A percentile compares a stretch with the other conserved stretches of the same genome.
Evolutionary conservation across 1,284 basidiomycete genomes (phyloP).

Genomic region (Bondarzewia mesenterica): DNA sequence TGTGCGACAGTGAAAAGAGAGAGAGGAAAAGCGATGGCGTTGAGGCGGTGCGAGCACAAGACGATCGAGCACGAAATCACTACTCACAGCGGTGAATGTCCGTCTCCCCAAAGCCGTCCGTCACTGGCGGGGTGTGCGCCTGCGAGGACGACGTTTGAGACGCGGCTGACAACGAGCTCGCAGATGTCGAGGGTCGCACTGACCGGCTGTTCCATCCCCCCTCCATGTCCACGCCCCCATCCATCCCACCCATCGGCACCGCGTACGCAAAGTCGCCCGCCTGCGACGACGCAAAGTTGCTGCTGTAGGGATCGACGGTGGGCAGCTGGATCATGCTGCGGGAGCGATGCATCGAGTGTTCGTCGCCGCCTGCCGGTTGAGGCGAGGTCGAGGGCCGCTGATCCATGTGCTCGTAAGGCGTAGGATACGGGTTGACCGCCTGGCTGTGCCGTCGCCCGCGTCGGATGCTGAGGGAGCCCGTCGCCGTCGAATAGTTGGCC

Average conservation of each 20-base stretch:
- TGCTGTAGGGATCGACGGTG: constrained; percentile 54
- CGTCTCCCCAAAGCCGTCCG: constrained; percentile 51
- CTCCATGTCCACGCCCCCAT: constrained; percentile 12
- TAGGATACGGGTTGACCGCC: constrained; percentile 76
- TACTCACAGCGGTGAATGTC: constrained; percentile 77
- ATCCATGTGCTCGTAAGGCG: constrained; percentile 56
- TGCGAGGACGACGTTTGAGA: constrained; percentile 67
- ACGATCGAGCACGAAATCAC: constrained; percentile 12
- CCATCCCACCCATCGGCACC: constrained; percentile 37
- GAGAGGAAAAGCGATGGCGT: constrained; percentile 7
- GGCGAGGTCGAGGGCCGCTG: constrained; percentile 64
- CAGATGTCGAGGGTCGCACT: constrained; percentile 64
- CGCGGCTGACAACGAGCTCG: constrained; percentile 62
- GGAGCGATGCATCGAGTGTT: constrained; percentile 49
- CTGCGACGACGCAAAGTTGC: constrained; percentile 39
- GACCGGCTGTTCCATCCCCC: constrained; percentile 21
- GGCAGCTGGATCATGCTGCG: constrained; percentile 74
- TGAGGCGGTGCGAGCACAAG: constrained; percentile 4
- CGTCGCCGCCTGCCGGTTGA: constrained; percentile 48
- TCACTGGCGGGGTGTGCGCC: constrained; percentile 72
- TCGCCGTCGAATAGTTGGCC: constrained; percentile 37
- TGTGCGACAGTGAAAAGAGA: constrained; percentile 9
- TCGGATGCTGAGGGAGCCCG: constrained; percentile 51
- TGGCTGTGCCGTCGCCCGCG: constrained; percentile 70
- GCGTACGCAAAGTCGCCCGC: constrained; percentile 72